A percentile compares a stretch with the other conserved stretches of the same genome.
These are phyloP conservation scores for Phytophthora pluvialis DNA, from an alignment of 352 stramenopile species.

Conservation along the genomic window DNA sequence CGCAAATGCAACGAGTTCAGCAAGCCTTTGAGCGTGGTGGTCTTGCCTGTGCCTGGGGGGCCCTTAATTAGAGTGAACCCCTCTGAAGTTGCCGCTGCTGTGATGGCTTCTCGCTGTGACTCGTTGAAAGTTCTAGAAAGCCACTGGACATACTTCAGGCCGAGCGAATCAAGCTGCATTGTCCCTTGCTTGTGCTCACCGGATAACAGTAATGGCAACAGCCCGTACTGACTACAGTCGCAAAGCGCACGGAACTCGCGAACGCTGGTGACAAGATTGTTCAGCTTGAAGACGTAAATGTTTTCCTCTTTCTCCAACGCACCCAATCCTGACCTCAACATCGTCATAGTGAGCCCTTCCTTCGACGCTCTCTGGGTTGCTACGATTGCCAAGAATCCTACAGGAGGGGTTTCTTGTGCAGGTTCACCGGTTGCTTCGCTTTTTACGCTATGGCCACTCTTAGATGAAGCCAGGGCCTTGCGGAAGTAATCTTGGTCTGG, in stretches of 20 bases:
- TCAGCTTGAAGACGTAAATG: constrained; percentile 84
- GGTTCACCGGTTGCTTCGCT: constrained; percentile 21
- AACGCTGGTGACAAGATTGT: constrained; percentile 90
- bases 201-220: constrained; percentile 82
- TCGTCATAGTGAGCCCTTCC: constrained; percentile 76
- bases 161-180: constrained; percentile 85
- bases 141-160: constrained; percentile 83
- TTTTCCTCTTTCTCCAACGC: constrained; percentile 56
- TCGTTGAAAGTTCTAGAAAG: constrained; percentile 86
- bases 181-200: constrained; percentile 70
- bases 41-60: constrained; percentile 91
- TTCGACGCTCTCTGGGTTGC: constrained; percentile 67
- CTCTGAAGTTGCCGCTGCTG: constrained; percentile 81
- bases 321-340: constrained; percentile 59
- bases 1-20: constrained; percentile 93
- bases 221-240: constrained; percentile 75
- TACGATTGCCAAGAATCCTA: constrained; percentile 81
- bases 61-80: constrained; percentile 94
- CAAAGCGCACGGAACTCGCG: constrained; percentile 88
- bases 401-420: constrained; percentile 16
- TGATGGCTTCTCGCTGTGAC: constrained; percentile 92
- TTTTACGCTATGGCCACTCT: constrained; percentile 22
- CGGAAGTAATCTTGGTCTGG: constrained; percentile 61
- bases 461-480: constrained; percentile 35
- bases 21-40: constrained; percentile 91